phyloP scores from a whole-genome alignment of 352 stramenopile genomes.

The Albugo laibachii region DNA sequence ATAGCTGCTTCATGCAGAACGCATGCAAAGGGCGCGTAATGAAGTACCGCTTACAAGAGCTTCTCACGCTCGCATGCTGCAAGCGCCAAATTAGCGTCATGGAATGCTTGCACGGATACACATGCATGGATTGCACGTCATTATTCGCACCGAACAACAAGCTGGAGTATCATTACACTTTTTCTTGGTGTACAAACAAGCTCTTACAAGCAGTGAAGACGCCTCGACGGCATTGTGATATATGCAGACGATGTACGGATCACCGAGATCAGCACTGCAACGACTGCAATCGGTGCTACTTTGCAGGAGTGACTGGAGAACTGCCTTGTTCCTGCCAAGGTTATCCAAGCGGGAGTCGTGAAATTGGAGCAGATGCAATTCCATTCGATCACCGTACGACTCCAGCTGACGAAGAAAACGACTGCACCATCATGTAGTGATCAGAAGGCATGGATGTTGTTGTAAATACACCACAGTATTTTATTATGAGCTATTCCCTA shows the following conservation, averaged over 20 bases:
- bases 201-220: slow-evolving; percentile 49
- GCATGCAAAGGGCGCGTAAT: slow-evolving; percentile 73
- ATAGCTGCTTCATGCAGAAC: slow-evolving; percentile 78
- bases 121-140: slow-evolving; percentile 18
- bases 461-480: too few species aligned
- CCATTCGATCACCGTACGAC: too few species aligned
- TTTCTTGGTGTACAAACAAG: slow-evolving; percentile 72
- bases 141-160: not conserved
- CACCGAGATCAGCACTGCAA: slow-evolving; percentile 73
- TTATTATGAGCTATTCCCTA: too few species aligned
- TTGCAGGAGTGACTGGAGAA: slow-evolving; percentile 53
- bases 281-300: slow-evolving; percentile 71
- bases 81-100: slow-evolving; percentile 33
- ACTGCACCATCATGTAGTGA: too few species aligned
- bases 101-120: slow-evolving; percentile 54
- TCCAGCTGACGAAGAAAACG: too few species aligned
- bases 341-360: not conserved
- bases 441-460: too few species aligned
- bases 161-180: slow-evolving; percentile 28
- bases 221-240: slow-evolving; percentile 62
- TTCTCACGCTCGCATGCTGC: slow-evolving; percentile 43
- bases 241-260: slow-evolving; percentile 74
- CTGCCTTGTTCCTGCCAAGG: slow-evolving; percentile 60
- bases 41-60: slow-evolving; percentile 47
- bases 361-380: too few species aligned